Conservation (phyloP, 2,329 filamentous ascomycete genomes). For the Gyromitra esculenta region DNA sequence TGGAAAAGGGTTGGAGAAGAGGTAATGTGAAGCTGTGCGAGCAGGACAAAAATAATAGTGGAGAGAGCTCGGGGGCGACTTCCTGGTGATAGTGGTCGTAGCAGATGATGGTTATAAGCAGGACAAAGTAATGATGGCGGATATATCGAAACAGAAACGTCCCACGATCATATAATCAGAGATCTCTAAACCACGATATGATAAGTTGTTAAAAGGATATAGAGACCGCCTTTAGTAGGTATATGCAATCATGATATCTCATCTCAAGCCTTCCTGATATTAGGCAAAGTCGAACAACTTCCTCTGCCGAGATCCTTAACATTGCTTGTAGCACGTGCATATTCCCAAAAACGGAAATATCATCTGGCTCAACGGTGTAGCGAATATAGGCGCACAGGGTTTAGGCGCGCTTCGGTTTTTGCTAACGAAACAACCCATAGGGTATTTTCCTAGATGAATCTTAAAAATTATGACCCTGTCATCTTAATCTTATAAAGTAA, state of each 20-base stretch:
- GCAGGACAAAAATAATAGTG: neutral
- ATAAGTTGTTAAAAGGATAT: neutral
- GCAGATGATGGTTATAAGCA: neutral
- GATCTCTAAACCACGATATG: neutral
- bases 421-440: too few species aligned
- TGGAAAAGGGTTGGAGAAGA: too few species aligned
- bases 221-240: neutral
- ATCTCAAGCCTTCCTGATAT: neutral
- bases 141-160: neutral
- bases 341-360: neutral
- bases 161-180: neutral
- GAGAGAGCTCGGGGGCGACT: neutral
- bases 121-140: neutral
- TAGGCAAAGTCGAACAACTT: constrained; percentile 15
- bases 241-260: neutral
- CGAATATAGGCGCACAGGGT: too few species aligned
- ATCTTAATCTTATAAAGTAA: too few species aligned
- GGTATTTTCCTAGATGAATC: too few species aligned
- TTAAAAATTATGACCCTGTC: too few species aligned
- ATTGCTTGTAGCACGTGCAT: constrained; percentile 3
- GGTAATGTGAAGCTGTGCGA: neutral
- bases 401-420: too few species aligned
- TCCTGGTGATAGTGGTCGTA: neutral
- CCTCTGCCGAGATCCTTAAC: constrained; percentile 4
- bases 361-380: neutral